phyloP scores from a whole-genome alignment of 305 asterid genomes.

The Stenogyne calaminthoides region DNA sequence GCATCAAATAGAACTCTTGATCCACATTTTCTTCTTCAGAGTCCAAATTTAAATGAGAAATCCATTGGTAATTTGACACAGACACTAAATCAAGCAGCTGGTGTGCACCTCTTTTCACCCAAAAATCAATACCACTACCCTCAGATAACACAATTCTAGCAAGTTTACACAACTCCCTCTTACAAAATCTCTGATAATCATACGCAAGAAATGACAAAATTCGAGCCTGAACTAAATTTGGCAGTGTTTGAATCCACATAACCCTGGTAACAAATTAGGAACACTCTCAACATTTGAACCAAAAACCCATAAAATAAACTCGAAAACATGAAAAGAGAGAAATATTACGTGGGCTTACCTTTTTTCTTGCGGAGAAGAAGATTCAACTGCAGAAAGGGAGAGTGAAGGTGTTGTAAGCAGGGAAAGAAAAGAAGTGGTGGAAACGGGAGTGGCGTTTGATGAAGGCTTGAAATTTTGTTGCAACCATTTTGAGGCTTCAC shows the following conservation, averaged over 20 bases:
- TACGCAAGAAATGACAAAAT: slow-evolving; percentile 57
- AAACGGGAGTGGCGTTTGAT: slow-evolving; percentile 46
- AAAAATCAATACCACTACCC: slow-evolving; percentile 50
- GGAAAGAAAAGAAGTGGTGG: slow-evolving; percentile 63
- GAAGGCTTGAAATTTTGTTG: slow-evolving; percentile 50
- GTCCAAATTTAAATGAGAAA: slow-evolving; percentile 55
- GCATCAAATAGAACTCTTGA: slow-evolving; percentile 46
- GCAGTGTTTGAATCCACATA: slow-evolving; percentile 69
- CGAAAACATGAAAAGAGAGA: neutral
- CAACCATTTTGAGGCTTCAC: slow-evolving; percentile 68
- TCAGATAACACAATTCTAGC: slow-evolving; percentile 51
- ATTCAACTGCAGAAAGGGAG: slow-evolving; percentile 15
- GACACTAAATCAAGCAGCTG: slow-evolving; percentile 64
- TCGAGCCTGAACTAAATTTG: slow-evolving; percentile 64
- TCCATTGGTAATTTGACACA: slow-evolving; percentile 52
- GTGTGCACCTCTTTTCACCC: slow-evolving; percentile 75
- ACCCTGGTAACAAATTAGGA: slow-evolving; percentile 28
- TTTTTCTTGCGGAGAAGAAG: slow-evolving; percentile 41
- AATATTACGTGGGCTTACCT: slow-evolving; percentile 21
- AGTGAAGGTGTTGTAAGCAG: slow-evolving; percentile 43
- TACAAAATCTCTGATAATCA: slow-evolving; percentile 47
- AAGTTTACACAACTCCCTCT: slow-evolving; percentile 51
- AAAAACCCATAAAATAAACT: neutral
- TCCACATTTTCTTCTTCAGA: slow-evolving; percentile 56
- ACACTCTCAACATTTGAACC: neutral